Conservation (phyloP, 2,329 filamentous ascomycete genomes). For the Microcyclospora pomicola region DNA sequence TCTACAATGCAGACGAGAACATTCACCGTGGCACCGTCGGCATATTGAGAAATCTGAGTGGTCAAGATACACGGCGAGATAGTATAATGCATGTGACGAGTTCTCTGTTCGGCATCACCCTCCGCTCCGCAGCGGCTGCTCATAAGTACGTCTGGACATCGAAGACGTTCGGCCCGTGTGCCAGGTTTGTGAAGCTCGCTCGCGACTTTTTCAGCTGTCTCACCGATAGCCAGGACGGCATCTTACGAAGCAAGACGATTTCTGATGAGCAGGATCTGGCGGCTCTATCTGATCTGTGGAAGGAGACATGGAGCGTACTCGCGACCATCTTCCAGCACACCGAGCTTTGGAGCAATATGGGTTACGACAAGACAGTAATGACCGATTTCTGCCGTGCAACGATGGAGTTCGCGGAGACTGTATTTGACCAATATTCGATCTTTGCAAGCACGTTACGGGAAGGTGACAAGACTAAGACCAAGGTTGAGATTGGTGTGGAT, state of each 20-base stretch:
- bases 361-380: conserved; percentile 64
- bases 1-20: conserved; percentile 67
- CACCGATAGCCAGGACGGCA: conserved; percentile 48
- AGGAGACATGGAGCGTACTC: conserved; percentile 66
- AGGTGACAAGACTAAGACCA: conserved; percentile 19
- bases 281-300: conserved; percentile 68
- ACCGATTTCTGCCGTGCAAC: conserved; percentile 86
- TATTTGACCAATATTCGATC: conserved; percentile 74
- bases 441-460: conserved; percentile 56
- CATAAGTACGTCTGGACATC: conserved; percentile 42
- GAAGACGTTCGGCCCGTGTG: conserved; percentile 45
- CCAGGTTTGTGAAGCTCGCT: conserved; percentile 46
- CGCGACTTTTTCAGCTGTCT: conserved; percentile 50
- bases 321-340: conserved; percentile 71
- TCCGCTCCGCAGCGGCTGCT: conserved; percentile 43
- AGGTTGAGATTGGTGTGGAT: conserved; percentile 30
- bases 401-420: conserved; percentile 80
- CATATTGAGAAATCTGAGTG: conserved; percentile 69
- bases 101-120: conserved; percentile 41
- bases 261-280: conserved; percentile 45
- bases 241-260: conserved; percentile 44
- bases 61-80: conserved; percentile 48
- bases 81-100: conserved; percentile 48
- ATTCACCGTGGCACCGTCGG: conserved; percentile 70
- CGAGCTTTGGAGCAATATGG: conserved; percentile 62